Evolutionary conservation across 306 rosid species (phyloP).

Genomic region (Argentina anserina): DNA sequence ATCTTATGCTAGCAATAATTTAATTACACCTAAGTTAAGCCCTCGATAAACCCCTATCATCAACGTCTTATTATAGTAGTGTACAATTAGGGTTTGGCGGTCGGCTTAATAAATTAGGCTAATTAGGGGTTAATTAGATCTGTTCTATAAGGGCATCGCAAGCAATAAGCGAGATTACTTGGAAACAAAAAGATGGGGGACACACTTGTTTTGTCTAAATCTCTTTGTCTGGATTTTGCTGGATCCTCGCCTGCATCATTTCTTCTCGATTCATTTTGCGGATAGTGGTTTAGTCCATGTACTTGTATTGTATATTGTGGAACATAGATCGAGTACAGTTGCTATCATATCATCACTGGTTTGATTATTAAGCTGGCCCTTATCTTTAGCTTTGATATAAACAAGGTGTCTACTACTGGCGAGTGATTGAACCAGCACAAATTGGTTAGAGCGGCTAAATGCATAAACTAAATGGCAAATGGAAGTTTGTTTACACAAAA

Average conservation of each 20-base stretch:
- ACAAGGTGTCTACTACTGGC: background rate
- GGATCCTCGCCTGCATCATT: constrained; percentile 5
- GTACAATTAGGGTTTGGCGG: background rate
- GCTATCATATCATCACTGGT: background rate
- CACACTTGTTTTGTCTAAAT: constrained; percentile 13
- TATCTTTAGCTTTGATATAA: background rate
- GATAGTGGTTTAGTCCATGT: background rate
- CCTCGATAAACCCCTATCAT: background rate
- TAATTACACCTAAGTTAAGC: too few relatives aligned
- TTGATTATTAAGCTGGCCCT: background rate
- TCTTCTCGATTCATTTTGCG: background rate
- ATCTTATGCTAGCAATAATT: background rate
- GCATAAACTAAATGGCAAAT: too few relatives aligned
- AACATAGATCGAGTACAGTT: background rate
- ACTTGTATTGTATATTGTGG: background rate
- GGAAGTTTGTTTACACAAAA: too few relatives aligned
- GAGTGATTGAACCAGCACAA: too few relatives aligned
- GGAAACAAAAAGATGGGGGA: background rate
- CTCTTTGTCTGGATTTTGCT: constrained; percentile 25
- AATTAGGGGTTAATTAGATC: background rate
- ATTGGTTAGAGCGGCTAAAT: too few relatives aligned
- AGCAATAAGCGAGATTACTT: constrained; percentile 11
- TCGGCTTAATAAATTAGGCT: background rate
- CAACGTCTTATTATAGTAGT: background rate
- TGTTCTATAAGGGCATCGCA: constrained; percentile 13